Conservation (phyloP, 768 basidiomycete genomes). For the Lentinula detonsa region DNA sequence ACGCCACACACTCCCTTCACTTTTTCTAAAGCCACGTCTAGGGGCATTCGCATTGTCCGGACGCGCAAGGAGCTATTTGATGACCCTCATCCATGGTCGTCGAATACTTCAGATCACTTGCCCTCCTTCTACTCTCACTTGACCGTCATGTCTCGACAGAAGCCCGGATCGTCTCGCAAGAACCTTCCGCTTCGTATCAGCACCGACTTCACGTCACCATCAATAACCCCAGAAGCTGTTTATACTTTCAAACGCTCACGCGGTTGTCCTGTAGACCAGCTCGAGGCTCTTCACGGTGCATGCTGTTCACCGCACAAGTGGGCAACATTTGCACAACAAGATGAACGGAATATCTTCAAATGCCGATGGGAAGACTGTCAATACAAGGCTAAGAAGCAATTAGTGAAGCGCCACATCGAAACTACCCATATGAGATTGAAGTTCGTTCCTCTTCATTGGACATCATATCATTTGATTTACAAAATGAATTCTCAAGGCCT, state of each 20-base stretch:
- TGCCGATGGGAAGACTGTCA: constrained; percentile 20
- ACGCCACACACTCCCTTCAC: not conserved
- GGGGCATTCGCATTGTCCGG: constrained; percentile 13
- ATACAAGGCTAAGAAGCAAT: constrained; percentile 51
- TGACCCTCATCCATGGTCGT: constrained; percentile 14
- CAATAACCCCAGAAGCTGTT: no score
- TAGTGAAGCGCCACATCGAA: constrained; percentile 65
- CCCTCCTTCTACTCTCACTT: not conserved
- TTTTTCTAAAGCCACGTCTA: not conserved
- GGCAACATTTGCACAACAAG: not conserved
- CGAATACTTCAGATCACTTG: constrained; percentile 16
- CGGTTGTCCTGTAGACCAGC: not conserved
- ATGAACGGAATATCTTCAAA: not conserved
- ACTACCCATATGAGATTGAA: constrained; percentile 56
- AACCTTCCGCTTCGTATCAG: not conserved
- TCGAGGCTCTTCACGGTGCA: no score
- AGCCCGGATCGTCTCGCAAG: not conserved
- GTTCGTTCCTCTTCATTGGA: constrained; percentile 28
- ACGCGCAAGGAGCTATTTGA: constrained; percentile 16
- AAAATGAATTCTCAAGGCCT: constrained; percentile 27
- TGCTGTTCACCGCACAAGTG: not conserved
- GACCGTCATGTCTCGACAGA: not conserved
- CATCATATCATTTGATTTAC: not conserved
- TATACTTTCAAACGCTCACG: no score
- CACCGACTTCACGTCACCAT: not conserved